phyloP scores from a whole-genome alignment of 108 stramenopile genomes.

The Aurantiochytrium sp. region DNA sequence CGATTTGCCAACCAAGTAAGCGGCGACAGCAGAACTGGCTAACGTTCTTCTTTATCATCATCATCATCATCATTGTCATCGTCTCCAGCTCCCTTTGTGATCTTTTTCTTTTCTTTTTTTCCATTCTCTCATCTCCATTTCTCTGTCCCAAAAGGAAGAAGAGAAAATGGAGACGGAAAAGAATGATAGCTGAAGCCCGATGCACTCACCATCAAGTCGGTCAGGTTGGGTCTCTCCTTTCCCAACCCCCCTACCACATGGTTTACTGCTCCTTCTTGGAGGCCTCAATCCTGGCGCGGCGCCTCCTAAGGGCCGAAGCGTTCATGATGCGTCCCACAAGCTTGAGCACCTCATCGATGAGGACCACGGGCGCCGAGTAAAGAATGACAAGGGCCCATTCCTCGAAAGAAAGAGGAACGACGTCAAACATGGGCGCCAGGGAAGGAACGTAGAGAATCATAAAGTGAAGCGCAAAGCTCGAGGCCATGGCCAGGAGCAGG shows the following conservation, averaged over 20 bases:
- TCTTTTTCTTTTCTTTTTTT: neutral
- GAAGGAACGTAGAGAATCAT: constrained; percentile 17
- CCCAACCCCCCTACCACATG: too few species aligned
- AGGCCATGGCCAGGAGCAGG: constrained; percentile 18
- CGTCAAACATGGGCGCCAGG: constrained; percentile 50
- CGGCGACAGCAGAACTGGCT: too few species aligned
- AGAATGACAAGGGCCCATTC: constrained; percentile 50
- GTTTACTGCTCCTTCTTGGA: neutral
- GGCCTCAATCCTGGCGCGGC: neutral
- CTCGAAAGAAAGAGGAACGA: constrained; percentile 48
- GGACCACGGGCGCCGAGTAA: constrained; percentile 48
- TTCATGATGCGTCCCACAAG: constrained; percentile 34
- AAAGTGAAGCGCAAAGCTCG: constrained; percentile 16
- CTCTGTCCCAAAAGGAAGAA: neutral
- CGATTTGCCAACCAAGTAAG: too few species aligned
- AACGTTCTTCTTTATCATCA: too few species aligned
- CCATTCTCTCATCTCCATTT: neutral
- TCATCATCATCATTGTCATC: too few species aligned
- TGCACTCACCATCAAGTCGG: neutral
- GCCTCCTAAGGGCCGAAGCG: neutral
- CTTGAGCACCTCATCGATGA: constrained; percentile 62
- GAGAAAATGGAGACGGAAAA: neutral
- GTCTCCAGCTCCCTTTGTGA: too few species aligned
- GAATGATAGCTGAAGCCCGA: neutral
- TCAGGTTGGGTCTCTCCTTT: neutral